Percentiles rank a stretch among this genome's conserved stretches.
Conservation (phyloP, 768 basidiomycete genomes). For the Crepidotus variabilis region DNA sequence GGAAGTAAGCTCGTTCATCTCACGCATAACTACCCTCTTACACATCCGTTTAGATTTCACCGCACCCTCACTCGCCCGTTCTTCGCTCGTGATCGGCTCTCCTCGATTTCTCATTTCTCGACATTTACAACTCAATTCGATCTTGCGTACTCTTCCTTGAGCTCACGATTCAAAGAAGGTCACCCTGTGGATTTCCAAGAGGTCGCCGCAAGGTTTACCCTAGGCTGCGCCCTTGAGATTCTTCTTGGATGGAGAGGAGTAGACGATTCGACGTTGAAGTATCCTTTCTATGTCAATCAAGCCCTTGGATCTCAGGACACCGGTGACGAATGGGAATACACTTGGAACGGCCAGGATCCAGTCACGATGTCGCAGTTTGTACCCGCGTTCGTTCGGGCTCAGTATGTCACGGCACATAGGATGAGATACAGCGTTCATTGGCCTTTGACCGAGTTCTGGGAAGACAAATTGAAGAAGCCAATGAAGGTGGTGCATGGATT, state of each 20-base stretch:
- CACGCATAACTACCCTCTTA: not conserved
- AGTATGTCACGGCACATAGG: constrained; percentile 38
- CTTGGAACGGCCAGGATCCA: constrained; percentile 24
- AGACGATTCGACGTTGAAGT: constrained; percentile 50
- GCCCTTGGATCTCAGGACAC: constrained; percentile 12
- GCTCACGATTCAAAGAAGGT: constrained; percentile 44
- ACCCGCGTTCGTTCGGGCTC: constrained; percentile 44
- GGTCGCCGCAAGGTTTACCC: not conserved
- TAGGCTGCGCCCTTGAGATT: not conserved
- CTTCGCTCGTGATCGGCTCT: constrained; percentile 46
- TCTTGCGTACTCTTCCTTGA: constrained; percentile 37
- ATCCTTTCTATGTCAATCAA: constrained; percentile 5
- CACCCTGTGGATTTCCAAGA: constrained; percentile 60
- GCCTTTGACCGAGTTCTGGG: constrained; percentile 48
- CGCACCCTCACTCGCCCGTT: constrained; percentile 61
- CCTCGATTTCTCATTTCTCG: constrained; percentile 50
- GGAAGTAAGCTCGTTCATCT: constrained; percentile 25
- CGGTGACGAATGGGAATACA: constrained; percentile 19
- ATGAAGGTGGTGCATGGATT: constrained; percentile 53
- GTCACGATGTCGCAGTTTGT: constrained; percentile 27
- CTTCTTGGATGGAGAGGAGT: constrained; percentile 35
- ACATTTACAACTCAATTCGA: constrained; percentile 56
- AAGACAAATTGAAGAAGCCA: constrained; percentile 40
- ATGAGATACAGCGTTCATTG: constrained; percentile 45
- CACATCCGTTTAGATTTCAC: constrained; percentile 40